Evolutionary conservation across 306 rosid genomes (phyloP).

Genomic region (Canavalia ensiformis): DNA sequence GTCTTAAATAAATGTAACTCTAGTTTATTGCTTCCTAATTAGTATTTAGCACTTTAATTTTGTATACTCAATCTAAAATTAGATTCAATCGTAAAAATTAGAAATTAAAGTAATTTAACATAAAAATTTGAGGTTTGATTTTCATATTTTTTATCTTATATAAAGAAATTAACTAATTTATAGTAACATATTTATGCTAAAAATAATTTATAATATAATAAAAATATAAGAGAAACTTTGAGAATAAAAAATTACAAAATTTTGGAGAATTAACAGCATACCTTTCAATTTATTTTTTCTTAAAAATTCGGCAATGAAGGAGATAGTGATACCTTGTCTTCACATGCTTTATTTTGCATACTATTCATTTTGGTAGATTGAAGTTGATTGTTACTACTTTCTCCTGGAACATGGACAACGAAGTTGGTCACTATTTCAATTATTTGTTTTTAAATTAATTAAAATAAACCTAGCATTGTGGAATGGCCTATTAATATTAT

Average conservation of each 20-base stretch:
- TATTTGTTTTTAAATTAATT: neutral
- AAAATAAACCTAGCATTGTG: slow-evolving; percentile 25
- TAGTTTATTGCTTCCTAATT: neutral
- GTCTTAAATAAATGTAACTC: neutral
- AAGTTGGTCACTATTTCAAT: slow-evolving; percentile 4
- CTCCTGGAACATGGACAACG: neutral
- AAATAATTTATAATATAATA: neutral
- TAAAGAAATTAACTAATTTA: neutral
- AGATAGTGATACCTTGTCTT: slow-evolving; percentile 7
- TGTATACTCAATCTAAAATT: neutral
- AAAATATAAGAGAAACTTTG: neutral
- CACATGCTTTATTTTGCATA: neutral
- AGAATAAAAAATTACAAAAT: neutral
- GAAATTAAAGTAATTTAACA: too few relatives aligned
- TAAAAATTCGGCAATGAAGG: neutral
- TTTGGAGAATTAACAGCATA: neutral
- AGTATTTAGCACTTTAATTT: neutral
- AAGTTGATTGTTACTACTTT: slow-evolving; percentile 31
- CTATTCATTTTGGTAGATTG: slow-evolving; percentile 14
- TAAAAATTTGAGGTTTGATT: too few relatives aligned
- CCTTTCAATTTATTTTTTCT: neutral
- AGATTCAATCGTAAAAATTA: too few relatives aligned
- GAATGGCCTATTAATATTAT: slow-evolving; percentile 25
- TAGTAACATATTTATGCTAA: neutral
- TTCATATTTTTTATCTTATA: too few relatives aligned